Base-by-base conservation (phyloP, 306 rosid genomes). In the Quercus parvula region DNA sequence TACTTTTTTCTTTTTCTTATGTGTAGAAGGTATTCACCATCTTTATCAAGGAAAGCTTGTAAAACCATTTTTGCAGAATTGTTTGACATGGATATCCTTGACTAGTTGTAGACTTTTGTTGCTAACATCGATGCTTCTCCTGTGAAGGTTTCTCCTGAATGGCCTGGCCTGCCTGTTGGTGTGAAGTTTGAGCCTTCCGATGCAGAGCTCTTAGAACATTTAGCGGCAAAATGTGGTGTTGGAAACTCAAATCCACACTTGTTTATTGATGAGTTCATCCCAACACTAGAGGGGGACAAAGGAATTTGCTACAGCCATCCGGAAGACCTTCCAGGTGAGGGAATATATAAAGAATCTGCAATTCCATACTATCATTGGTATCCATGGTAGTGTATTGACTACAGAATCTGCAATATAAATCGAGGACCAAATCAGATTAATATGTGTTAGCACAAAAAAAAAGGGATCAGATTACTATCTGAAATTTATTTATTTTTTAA, bases 131-230 rank as follows among this genome's bases (percentile, higher is more conserved):
- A 74, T 86, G 70, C 73, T 75, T 79, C 77, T 51, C 64, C 54
- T 83, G 54, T 80, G 78, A 56, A 95, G 99, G 93, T 89, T 83
- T 85, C 84, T 76, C 69, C 81, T 11, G 90, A 94, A 75, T 95
- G 99, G 99, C 99, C 98, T 41, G 98, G 98, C 44, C 82, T 95
- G 80, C 99, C 99, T 20, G 62, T 79, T 82, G 99, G 99, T 71
- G 94, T 93, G 22, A 95, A 92, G 83, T 95, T 95, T 87, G 96
- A 95, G 82, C 98, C 99, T 71, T 87, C 97, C 58, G 97, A 92
- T 82, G 71, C 78, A 56, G 91, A 91, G 79, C 87, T 95, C 31
- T 44, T 92, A 8, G 90, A 83, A 52, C 98, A 95, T 84, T 90
- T 95, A 75, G 97, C 89, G 1, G 97, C 91, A 12, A 95, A 95